Conservation (phyloP, 768 basidiomycete species). For the Gyrodon lividus region DNA sequence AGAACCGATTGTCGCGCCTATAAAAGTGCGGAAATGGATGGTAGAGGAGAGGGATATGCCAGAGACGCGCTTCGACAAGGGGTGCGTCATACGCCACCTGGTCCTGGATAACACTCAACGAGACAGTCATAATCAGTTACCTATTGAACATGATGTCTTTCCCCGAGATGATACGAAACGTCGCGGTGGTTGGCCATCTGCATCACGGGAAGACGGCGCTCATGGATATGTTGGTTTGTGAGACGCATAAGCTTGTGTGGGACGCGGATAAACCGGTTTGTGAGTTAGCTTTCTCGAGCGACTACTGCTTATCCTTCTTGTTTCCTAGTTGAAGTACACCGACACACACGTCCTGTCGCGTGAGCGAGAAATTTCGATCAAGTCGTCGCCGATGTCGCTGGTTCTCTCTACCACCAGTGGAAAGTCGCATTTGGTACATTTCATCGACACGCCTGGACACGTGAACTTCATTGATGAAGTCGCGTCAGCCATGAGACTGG, state of each 20-base stretch:
- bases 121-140: slow-evolving; percentile 55
- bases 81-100: slow-evolving; percentile 48
- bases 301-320: slow-evolving; percentile 21
- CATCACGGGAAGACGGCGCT: slow-evolving; percentile 98
- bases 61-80: slow-evolving; percentile 95
- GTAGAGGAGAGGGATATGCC: slow-evolving; percentile 96
- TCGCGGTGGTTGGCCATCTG: slow-evolving; percentile 93
- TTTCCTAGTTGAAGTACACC: slow-evolving; percentile 81
- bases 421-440: slow-evolving; percentile 90
- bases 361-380: slow-evolving; percentile 89
- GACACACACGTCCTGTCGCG: slow-evolving; percentile 92
- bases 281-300: slow-evolving; percentile 18
- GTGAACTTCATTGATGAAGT: slow-evolving; percentile 99
- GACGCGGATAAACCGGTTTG: slow-evolving; percentile 86
- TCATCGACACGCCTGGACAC: slow-evolving; percentile 97
- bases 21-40: slow-evolving; percentile 93
- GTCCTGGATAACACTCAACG: slow-evolving; percentile 4
- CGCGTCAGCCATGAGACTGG: slow-evolving; percentile 79
- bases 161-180: slow-evolving; percentile 94
- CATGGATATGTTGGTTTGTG: slow-evolving; percentile 95
- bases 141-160: slow-evolving; percentile 87
- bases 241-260: slow-evolving; percentile 95
- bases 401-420: slow-evolving; percentile 80
- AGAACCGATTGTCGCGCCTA: slow-evolving; percentile 92
- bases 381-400: slow-evolving; percentile 96